Base-by-base conservation (phyloP, 129 eudicot genomes). In the Helianthus tuberosus region DNA sequence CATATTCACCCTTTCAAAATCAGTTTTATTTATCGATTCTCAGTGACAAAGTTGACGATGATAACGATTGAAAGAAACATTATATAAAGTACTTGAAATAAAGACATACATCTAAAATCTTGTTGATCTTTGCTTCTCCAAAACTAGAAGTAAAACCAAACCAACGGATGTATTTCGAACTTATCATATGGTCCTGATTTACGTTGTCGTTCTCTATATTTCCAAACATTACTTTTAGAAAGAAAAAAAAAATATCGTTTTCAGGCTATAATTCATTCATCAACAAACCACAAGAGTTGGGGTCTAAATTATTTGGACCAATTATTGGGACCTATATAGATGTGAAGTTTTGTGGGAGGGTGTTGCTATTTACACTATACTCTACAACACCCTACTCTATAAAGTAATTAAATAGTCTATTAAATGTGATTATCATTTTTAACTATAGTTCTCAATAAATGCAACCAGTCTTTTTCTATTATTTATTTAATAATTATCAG, bases 271-370 rank as follows among this genome's bases (percentile, higher is more conserved):
- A 60, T 60, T n/a, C 41, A 12, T 43, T 23, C 58, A 25, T 46
- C 51, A 72, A 44, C 36, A 1, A 51, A 29, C 6, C 49, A 49
- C 16, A 35, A 47, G 15, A 73, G 48, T 60, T 47, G 50, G 71
- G 78, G 52, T 20, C 52, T 13, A 50, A 73, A 50, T 23, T 63
- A 49, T 63, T 10, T 63, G 51, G 71, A 27, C 57, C 58, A 58
- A 60, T 41, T 58, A 43, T 64, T 35, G 8, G 58, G 60, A n/a
- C 60, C 44, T 49, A 27, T 27, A 7, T 14, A 7, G 46, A 46
- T 67, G 72, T 48, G 7, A 49, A 27, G 20, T 25, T 3, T 49
- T 46, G 54, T 27, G 69, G 77, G 69, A 61, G n/a, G 23, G 23
- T 20, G 23, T 20, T 20, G 23, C 23, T 20, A 20, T 20, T 20